Evolutionary conservation across 2,329 filamentous ascomycete genomes (phyloP).

Genomic region (Verticillium nubilum): DNA sequence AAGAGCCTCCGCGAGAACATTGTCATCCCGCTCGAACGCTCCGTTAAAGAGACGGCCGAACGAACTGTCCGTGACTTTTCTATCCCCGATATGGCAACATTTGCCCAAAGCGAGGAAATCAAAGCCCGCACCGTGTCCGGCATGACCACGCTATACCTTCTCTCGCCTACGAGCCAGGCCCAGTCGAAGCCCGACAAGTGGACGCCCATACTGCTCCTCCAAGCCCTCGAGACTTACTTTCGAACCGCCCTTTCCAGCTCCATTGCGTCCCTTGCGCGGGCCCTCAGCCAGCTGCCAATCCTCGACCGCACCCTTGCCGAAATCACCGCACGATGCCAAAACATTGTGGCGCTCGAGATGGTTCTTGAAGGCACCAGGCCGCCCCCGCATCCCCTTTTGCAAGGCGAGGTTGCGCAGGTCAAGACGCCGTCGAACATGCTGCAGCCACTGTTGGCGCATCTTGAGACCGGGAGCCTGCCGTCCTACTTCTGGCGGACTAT

Average conservation of each 20-base stretch:
- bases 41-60: constrained; percentile 67
- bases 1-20: constrained; percentile 65
- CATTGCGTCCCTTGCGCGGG: constrained; percentile 66
- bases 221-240: constrained; percentile 75
- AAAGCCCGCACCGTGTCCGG: constrained; percentile 70
- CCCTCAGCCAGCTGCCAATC: constrained; percentile 72
- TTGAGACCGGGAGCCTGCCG: constrained; percentile 82
- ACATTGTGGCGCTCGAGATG: constrained; percentile 80
- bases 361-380: constrained; percentile 65
- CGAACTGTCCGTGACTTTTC: constrained; percentile 81
- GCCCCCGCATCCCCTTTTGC: constrained; percentile 63
- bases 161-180: constrained; percentile 57
- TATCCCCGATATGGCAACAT: constrained; percentile 52
- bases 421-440: constrained; percentile 50
- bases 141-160: constrained; percentile 69
- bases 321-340: constrained; percentile 79
- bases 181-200: constrained; percentile 47
- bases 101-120: constrained; percentile 65
- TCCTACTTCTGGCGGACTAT: constrained; percentile 93
- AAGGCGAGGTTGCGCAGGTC: constrained; percentile 14
- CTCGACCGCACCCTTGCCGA: constrained; percentile 79
- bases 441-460: constrained; percentile 63
- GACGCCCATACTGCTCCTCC: constrained; percentile 67
- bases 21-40: constrained; percentile 66
- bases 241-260: constrained; percentile 76